Evolutionary conservation across 2,329 filamentous ascomycete species (phyloP).

Genomic region (Ramularia endophylla): DNA sequence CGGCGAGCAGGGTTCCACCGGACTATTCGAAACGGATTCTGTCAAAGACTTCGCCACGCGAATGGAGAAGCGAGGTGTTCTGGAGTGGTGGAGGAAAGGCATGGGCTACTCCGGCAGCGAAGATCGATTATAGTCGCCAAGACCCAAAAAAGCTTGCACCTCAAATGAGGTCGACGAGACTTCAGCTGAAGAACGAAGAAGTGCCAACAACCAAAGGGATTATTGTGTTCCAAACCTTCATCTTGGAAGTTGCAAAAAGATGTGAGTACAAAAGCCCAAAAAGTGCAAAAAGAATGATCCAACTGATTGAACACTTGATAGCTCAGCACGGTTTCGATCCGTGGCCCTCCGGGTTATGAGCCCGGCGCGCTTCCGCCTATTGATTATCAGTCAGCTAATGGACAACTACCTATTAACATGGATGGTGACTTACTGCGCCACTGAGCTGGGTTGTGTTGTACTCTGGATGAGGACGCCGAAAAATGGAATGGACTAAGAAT

Average conservation of each 20-base stretch:
- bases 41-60: constrained; percentile 58
- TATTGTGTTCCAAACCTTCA: not conserved
- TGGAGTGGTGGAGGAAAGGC: constrained; percentile 60
- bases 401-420: not conserved
- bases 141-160: not conserved
- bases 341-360: constrained; percentile 18
- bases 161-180: too few relatives aligned
- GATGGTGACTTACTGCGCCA: constrained; percentile 9
- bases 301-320: constrained; percentile 1
- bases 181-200: not conserved
- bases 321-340: constrained; percentile 14
- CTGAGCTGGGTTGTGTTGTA: constrained; percentile 4
- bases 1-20: constrained; percentile 30
- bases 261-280: not conserved
- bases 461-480: not conserved
- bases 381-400: not conserved
- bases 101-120: constrained; percentile 50
- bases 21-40: constrained; percentile 52
- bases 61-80: constrained; percentile 57
- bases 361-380: constrained; percentile 9
- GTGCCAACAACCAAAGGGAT: not conserved
- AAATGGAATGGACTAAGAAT: not conserved
- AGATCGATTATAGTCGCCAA: constrained; percentile 14
- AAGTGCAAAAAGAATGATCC: constrained; percentile 3
- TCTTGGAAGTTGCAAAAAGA: not conserved